These are phyloP conservation scores for Pythium grandisporangium DNA, from an alignment of 352 stramenopile species.

Conservation along the genomic window DNA sequence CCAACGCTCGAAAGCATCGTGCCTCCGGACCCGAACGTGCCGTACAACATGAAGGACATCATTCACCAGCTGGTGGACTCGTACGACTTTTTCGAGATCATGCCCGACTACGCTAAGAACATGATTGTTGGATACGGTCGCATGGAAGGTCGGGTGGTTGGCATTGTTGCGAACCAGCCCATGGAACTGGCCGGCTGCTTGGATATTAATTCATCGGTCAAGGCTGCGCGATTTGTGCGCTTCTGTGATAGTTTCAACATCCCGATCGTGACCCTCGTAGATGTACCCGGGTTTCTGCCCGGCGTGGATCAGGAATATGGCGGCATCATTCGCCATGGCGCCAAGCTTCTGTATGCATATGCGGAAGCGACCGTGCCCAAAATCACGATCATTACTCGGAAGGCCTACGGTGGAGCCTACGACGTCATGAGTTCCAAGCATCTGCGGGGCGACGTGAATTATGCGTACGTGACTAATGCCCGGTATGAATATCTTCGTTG, in stretches of 20 bases:
- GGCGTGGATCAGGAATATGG: constrained; percentile 90
- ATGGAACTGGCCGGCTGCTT: constrained; percentile 95
- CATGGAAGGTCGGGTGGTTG: constrained; percentile 95
- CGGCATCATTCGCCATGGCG: constrained; percentile 95
- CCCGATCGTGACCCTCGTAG: constrained; percentile 96
- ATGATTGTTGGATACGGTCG: constrained; percentile 96
- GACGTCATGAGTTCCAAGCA: constrained; percentile 99
- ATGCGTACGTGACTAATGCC: constrained; percentile 65
- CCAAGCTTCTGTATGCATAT: constrained; percentile 98
- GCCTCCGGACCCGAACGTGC: constrained; percentile 94
- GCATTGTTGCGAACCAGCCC: constrained; percentile 97
- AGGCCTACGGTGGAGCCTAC: constrained; percentile 98
- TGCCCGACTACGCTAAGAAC: constrained; percentile 96
- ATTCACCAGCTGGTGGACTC: constrained; percentile 94
- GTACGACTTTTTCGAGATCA: constrained; percentile 96
- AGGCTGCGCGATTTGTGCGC: constrained; percentile 96
- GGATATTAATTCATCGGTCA: constrained; percentile 96
- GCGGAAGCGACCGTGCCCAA: constrained; percentile 98
- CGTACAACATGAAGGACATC: constrained; percentile 98
- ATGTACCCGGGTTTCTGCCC: constrained; percentile 98
- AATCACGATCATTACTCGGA: constrained; percentile 97
- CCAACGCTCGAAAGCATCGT: constrained; percentile 91
- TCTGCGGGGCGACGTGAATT: constrained; percentile 95
- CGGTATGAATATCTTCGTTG: too few species aligned
- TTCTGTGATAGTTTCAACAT: constrained; percentile 99